A percentile compares a stretch with the other conserved stretches of the same genome.
phyloP scores from a whole-genome alignment of 176 grass and related monocot species.

The Secale cereale region DNA sequence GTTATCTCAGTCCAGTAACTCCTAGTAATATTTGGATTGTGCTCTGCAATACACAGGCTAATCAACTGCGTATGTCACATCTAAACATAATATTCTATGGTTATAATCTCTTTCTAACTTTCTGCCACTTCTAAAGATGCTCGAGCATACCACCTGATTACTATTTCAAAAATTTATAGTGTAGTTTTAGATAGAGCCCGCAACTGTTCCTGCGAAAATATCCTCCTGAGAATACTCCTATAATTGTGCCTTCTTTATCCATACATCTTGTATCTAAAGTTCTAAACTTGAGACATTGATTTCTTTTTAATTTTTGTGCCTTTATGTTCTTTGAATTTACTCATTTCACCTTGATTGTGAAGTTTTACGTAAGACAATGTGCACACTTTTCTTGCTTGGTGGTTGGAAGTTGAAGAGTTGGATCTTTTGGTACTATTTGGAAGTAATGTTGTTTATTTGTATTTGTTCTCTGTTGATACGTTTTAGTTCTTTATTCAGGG shows the following conservation, averaged over 20 bases:
- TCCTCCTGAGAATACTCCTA: not conserved
- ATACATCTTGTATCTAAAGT: not conserved
- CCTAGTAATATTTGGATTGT: not conserved
- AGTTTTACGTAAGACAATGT: not conserved
- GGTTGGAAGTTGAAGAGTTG: slow-evolving; percentile 5
- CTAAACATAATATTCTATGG: not conserved
- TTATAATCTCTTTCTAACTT: not conserved
- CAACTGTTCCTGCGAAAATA: slow-evolving; percentile 5
- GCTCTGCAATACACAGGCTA: not conserved
- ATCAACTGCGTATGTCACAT: not conserved
- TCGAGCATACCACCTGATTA: not conserved
- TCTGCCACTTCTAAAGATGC: not conserved
- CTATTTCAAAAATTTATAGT: not conserved
- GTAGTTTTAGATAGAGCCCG: not conserved
- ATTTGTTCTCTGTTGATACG: not conserved
- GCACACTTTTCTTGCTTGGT: not conserved
- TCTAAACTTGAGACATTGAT: not conserved
- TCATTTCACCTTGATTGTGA: not conserved
- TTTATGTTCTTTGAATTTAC: not conserved
- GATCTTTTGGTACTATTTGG: not conserved
- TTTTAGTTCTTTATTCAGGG: slow-evolving; percentile 44
- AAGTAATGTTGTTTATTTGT: slow-evolving; percentile 4
- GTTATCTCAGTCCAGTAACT: not conserved
- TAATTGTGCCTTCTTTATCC: not conserved
- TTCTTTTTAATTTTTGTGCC: not conserved